A percentile compares a stretch with the other conserved stretches of the same genome.
phyloP scores from a whole-genome alignment of 345 rosid genomes.

The Adansonia digitata region DNA sequence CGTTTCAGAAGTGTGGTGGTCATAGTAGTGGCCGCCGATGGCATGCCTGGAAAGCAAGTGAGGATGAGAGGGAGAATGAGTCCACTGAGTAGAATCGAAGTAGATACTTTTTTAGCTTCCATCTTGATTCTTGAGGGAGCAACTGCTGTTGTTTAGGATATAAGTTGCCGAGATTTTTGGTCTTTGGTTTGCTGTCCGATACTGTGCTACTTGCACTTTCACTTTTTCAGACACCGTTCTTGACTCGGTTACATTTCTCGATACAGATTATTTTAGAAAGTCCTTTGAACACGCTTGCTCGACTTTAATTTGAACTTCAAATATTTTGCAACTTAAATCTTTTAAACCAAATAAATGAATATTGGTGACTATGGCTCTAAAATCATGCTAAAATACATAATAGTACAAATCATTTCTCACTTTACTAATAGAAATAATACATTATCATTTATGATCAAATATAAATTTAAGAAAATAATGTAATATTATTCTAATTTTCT shows the following conservation, averaged over 20 bases:
- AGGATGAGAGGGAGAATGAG: slow-evolving; percentile 26
- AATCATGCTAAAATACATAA: no score
- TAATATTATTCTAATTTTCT: no score
- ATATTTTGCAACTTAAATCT: background rate
- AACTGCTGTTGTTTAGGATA: slow-evolving; percentile 22
- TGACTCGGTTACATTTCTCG: slow-evolving; percentile 3
- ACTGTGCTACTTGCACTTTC: no score
- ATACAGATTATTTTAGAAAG: background rate
- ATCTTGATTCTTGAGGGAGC: slow-evolving; percentile 12
- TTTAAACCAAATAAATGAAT: no score
- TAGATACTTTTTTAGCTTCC: slow-evolving; percentile 17
- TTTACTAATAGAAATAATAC: no score
- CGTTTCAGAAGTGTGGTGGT: background rate
- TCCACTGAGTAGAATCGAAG: slow-evolving; percentile 9
- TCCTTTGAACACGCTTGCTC: slow-evolving; percentile 13
- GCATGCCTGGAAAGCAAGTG: slow-evolving; percentile 8
- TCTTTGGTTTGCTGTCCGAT: slow-evolving; percentile 13
- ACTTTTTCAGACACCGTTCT: background rate
- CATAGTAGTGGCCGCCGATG: slow-evolving; percentile 14
- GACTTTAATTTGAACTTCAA: slow-evolving; percentile 6
- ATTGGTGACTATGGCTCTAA: no score
- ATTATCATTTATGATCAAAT: no score
- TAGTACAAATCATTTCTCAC: no score
- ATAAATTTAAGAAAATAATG: no score
- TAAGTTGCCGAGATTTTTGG: slow-evolving; percentile 20